A percentile compares a stretch with the other conserved stretches of the same genome.
These are phyloP conservation scores for Pleurotus cornucopiae DNA, from an alignment of 768 basidiomycete genomes.

Conservation along the genomic window DNA sequence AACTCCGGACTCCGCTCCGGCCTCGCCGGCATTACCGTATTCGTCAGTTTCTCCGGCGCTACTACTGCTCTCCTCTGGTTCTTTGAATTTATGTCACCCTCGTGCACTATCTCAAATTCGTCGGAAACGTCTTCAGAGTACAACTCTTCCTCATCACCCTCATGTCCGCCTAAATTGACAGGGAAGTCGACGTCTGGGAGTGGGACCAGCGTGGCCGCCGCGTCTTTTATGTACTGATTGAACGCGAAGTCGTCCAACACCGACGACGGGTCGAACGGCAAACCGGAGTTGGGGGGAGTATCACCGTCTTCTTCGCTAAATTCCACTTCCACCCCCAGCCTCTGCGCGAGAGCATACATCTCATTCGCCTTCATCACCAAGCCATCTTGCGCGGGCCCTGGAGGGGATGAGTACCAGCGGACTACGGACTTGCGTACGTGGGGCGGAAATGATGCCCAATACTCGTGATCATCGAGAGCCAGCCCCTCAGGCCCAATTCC, in stretches of 20 bases:
- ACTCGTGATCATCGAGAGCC: background rate
- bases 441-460: background rate
- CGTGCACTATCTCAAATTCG: background rate
- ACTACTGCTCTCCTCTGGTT: background rate
- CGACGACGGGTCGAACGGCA: background rate
- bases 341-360: slow-evolving; percentile 2
- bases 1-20: slow-evolving; percentile 6
- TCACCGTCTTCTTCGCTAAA: background rate
- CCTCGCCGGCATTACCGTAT: background rate
- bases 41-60: background rate
- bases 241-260: background rate
- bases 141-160: background rate
- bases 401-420: background rate
- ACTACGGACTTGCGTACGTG: background rate
- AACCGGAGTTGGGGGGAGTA: background rate
- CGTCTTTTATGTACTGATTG: slow-evolving; percentile 5
- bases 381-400: background rate
- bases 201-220: background rate
- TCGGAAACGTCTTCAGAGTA: background rate
- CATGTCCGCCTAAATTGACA: background rate
- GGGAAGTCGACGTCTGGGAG: background rate
- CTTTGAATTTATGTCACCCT: background rate
- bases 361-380: slow-evolving; percentile 1
- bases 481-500: background rate
- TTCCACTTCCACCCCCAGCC: background rate